Percentiles rank a stretch among this genome's conserved stretches.
phyloP scores from a whole-genome alignment of 768 basidiomycete species.

The Hericium rajendrae region DNA sequence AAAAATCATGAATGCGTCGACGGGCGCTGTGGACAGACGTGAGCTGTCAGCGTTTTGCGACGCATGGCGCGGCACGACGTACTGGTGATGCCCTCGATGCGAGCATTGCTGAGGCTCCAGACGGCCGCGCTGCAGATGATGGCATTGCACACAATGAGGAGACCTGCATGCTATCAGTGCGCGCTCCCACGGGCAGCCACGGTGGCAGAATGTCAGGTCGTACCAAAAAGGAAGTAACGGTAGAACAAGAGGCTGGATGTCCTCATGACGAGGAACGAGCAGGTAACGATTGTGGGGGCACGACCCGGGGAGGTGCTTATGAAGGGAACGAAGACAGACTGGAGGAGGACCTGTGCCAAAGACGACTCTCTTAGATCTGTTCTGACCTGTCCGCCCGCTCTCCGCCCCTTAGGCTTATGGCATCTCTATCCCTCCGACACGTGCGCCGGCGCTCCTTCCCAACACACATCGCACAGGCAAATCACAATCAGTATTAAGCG shows the following conservation, averaged over 20 bases:
- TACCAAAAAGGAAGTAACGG: constrained; percentile 1
- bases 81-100: constrained; percentile 1
- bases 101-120: constrained; percentile 10
- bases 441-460: no score
- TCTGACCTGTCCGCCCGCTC: no score
- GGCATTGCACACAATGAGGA: constrained; percentile 8
- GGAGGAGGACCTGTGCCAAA: not conserved
- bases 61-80: not conserved
- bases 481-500: no score
- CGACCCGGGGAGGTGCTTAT: not conserved
- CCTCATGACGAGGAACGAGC: not conserved
- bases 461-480: no score
- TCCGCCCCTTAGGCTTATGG: no score
- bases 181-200: not conserved
- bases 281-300: not conserved
- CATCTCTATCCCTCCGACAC: no score
- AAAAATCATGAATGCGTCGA: constrained; percentile 12
- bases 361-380: no score
- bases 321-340: not conserved
- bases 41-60: no score
- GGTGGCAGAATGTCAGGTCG: not conserved
- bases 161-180: not conserved
- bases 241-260: not conserved
- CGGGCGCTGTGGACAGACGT: not conserved
- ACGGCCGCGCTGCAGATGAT: constrained; percentile 14